These are phyloP conservation scores for Bipolaris sorokiniana DNA, from an alignment of 2,329 filamentous ascomycete genomes.

Conservation along the genomic window DNA sequence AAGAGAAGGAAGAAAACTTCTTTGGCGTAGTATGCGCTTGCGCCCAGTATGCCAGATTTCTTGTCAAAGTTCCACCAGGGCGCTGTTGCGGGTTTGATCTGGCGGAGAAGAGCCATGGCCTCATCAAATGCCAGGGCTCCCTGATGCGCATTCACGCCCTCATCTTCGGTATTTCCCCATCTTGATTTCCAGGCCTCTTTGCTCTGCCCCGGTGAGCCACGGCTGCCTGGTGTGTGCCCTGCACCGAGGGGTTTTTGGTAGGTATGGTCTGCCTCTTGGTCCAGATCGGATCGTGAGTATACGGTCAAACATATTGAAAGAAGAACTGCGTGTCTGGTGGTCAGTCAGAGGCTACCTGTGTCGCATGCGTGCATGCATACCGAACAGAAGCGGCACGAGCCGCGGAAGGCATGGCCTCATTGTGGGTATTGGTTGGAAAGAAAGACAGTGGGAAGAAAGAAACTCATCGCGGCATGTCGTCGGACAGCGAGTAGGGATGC, in stretches of 20 bases:
- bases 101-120: conserved; percentile 50
- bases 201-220: conserved; percentile 1
- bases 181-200: conserved; percentile 26
- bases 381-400: conserved; percentile 46
- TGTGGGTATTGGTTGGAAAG: conserved; percentile 22
- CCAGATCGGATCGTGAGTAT: conserved; percentile 31
- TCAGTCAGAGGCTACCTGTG: conserved; percentile 26
- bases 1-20: conserved; percentile 68
- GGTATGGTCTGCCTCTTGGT: conserved; percentile 24
- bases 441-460: conserved; percentile 19
- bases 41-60: conserved; percentile 64
- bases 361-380: conserved; percentile 28
- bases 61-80: conserved; percentile 54
- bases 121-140: conserved; percentile 45
- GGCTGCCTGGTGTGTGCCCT: conserved; percentile 19
- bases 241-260: conserved; percentile 33
- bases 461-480: conserved; percentile 43
- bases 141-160: conserved; percentile 21
- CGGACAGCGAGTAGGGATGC: conserved; percentile 20
- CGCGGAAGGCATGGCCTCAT: conserved; percentile 47
- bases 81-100: conserved; percentile 50
- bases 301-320: conserved; percentile 39
- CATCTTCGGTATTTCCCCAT: conserved; percentile 25
- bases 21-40: conserved; percentile 65
- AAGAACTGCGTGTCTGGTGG: conserved; percentile 34